A percentile compares a stretch with the other conserved stretches of the same genome.
phyloP scores from a whole-genome alignment of 345 rosid species.

The Durio zibethinus region DNA sequence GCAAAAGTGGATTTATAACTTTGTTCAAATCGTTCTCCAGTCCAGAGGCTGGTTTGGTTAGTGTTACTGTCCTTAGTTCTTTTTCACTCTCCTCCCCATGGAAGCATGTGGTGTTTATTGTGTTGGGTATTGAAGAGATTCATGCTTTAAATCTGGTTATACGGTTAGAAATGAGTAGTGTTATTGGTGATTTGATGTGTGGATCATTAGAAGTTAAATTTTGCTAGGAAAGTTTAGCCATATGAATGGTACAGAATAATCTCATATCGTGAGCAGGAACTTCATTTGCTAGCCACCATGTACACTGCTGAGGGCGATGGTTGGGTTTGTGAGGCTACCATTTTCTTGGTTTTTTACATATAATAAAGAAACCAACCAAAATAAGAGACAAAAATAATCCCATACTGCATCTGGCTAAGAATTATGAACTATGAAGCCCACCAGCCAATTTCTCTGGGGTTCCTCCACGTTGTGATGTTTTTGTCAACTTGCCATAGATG shows the following conservation, averaged over 20 bases:
- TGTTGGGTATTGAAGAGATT: neutral
- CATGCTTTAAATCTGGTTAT: neutral
- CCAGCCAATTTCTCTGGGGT: neutral
- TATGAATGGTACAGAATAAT: constrained; percentile 2
- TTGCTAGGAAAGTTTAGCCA: neutral
- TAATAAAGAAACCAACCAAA: neutral
- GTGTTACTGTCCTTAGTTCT: neutral
- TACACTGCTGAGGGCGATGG: neutral
- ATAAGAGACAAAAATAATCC: neutral
- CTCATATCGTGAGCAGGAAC: constrained; percentile 1
- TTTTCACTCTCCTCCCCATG: neutral
- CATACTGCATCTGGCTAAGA: neutral
- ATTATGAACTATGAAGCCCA: neutral
- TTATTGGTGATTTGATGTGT: neutral
- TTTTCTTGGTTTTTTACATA: neutral
- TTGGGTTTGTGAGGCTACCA: constrained; percentile 8
- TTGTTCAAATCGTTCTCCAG: neutral
- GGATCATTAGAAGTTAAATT: neutral
- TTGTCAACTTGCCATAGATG: neutral
- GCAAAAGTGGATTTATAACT: neutral
- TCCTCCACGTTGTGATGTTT: neutral
- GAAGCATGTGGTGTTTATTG: neutral
- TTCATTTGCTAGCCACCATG: neutral
- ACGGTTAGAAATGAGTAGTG: neutral
- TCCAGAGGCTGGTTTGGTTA: neutral